Evolutionary conservation across 2,329 filamentous ascomycete genomes (phyloP), one percentile per base, ranked within the genome.

Genomic region (Coniochaeta ligniaria): DNA sequence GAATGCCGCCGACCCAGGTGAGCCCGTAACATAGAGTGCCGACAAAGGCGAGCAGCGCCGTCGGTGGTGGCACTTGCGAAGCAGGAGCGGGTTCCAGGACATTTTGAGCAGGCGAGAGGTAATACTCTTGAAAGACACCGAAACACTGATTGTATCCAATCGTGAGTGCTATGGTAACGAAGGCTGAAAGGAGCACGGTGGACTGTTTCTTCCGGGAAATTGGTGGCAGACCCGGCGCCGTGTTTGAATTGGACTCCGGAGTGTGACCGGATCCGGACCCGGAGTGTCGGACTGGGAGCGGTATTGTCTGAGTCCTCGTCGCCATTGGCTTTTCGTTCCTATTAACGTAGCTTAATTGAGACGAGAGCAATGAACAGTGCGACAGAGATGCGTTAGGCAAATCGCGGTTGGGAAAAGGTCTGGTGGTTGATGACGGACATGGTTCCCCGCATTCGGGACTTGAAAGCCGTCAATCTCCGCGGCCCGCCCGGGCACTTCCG

Each of bases 81-180:
- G 69, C 65, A 17, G 74, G 71, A 1, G 68, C 62, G 7, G 68
- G 67, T 2, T 66, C 66, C 16, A 80, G 70, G n/a, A 80, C 66
- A 8, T 74, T 69, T 63, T 78, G 74, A 35, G 63, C 64, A 0
- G 71, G 59, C 5, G 77, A 78, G 56, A 77, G 74, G 63, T 81
- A 81, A 64, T 78, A 80, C 56, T 76, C 71, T 63, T 80, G 78
- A 59, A 81, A 81, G 11, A 81, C 76, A 11, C 78, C 78, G 63
- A 76, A 82, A 36, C 72, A 74, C 61, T 80, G 78, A 63, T 81
- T 81, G 60, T 80, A 75, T 12, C 78, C 78, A 56, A 80, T 78
- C 3, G 78, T 80, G 24, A 80, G 71, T 56, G 73, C 73, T 38
- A 80, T 78, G 45, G 75, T 75, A 0, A 75, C 63, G 58, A 81